These are phyloP conservation scores for Rhytidiadelphus loreus DNA, from an alignment of 225 moss, liverwort and hornwort species.

Conservation along the genomic window DNA sequence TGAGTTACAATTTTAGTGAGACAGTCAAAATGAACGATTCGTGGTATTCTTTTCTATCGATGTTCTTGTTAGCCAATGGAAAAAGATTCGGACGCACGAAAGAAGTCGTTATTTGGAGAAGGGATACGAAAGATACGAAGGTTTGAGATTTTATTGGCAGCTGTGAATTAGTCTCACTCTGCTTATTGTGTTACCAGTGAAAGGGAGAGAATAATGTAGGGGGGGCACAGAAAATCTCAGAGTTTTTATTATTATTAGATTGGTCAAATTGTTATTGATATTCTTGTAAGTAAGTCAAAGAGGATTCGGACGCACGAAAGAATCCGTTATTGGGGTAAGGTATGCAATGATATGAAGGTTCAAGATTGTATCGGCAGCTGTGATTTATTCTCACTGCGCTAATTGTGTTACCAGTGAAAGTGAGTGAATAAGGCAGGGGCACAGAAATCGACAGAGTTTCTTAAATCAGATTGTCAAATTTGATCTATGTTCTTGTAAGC, in stretches of 20 bases:
- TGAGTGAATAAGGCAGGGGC: background rate
- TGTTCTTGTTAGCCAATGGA: background rate
- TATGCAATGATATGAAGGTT: background rate
- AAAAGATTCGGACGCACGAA: background rate
- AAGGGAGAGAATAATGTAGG: background rate
- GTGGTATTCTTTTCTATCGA: background rate
- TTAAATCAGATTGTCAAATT: background rate
- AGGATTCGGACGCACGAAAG: background rate
- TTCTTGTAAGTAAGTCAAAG: background rate
- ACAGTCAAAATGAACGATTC: background rate
- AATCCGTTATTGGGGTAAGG: background rate
- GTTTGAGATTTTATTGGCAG: background rate
- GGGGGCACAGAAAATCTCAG: background rate
- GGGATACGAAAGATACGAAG: background rate
- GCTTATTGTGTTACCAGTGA: background rate
- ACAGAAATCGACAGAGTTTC: background rate
- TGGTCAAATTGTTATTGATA: background rate
- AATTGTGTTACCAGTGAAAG: background rate
- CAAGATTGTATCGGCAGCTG: background rate
- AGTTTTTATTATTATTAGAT: background rate
- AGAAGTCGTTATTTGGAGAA: background rate
- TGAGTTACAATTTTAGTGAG: background rate
- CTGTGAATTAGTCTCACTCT: background rate
- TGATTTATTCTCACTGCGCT: background rate
- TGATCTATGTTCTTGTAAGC: background rate